phyloP scores from a whole-genome alignment of 352 stramenopile genomes.

The Globisporangium spinosum region DNA sequence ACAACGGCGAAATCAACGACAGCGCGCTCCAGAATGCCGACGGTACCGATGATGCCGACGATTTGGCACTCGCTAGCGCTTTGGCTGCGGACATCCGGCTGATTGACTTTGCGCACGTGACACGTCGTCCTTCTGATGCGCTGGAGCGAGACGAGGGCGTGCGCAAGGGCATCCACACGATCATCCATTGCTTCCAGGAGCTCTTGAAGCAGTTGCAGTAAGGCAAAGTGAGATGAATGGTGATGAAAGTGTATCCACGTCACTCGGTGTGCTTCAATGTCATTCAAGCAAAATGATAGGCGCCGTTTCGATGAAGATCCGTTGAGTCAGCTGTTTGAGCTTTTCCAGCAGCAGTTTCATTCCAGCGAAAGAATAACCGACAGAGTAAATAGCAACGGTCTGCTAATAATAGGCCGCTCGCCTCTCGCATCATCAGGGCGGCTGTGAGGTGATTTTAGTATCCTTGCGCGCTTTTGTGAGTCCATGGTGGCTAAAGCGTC shows the following conservation, averaged over 20 bases:
- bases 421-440: not conserved
- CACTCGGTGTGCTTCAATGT: not conserved
- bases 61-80: not conserved
- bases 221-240: not conserved
- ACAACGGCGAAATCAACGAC: conserved; percentile 61
- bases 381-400: not conserved
- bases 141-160: conserved; percentile 51
- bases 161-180: conserved; percentile 46
- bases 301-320: not conserved
- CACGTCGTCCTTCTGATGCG: conserved; percentile 13
- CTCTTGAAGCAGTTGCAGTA: conserved; percentile 24
- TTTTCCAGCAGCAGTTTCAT: not conserved
- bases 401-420: not conserved
- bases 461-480: not conserved
- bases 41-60: conserved; percentile 12
- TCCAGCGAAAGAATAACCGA: not conserved
- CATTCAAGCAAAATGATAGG: not conserved
- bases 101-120: conserved; percentile 85
- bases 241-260: not conserved
- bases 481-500: not conserved
- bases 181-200: conserved; percentile 49
- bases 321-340: not conserved
- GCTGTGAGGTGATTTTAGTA: not conserved
- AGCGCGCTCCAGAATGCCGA: not conserved
- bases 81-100: conserved; percentile 58